Evolutionary conservation across 2,329 filamentous ascomycete genomes (phyloP), one percentile per base, ranked within the genome.

Genomic region (Lasiodiplodia hormozganensis): DNA sequence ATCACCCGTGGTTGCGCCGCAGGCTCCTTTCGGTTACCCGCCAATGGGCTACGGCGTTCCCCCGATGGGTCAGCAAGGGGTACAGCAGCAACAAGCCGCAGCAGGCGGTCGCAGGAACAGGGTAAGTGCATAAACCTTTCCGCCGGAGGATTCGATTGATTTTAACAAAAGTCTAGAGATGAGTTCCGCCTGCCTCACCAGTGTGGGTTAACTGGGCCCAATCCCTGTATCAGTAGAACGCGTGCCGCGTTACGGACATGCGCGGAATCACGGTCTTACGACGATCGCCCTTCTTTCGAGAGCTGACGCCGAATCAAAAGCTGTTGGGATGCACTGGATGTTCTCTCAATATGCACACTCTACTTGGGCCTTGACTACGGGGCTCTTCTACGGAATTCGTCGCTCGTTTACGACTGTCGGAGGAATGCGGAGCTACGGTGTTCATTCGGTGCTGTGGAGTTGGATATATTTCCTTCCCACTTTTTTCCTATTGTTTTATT

Each of bases 381-480:
- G 43, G 65, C 51, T 52, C 36, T 53, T 43, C n/a, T 60, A 28
- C 25, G 54, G 43, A 28, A 31, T 58, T 57, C 54, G 65, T 58
- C 54, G 40, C 65, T 67, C 65, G 53, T 67, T 67, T 21, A 67
- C 25, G 53, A 58, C 65, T 57, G n/a, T 60, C 53, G 65, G 21
- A 67, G 65, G 54, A 52, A 40, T 52, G 40, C 43, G 60, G 60
- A 64, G 60, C 60, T 43, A 21, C n/a, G 65, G 65, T 67, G 65
- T 67, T 67, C 36, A 60, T 60, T 60, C 40, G 54, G 65, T 60
- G 65, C 65, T 67, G 65, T 47, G 60, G 65, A 60, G 54, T 67
- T 67, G 65, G 65, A 67, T 67, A 36, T 38, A 34, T 18, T 25
- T 57, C 51, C 36, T 51, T 66, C 36, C 25, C 52, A 40, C 62